Evolutionary conservation across 2,329 filamentous ascomycete species (phyloP).

Genomic region (Sarocladiaceae sp.): DNA sequence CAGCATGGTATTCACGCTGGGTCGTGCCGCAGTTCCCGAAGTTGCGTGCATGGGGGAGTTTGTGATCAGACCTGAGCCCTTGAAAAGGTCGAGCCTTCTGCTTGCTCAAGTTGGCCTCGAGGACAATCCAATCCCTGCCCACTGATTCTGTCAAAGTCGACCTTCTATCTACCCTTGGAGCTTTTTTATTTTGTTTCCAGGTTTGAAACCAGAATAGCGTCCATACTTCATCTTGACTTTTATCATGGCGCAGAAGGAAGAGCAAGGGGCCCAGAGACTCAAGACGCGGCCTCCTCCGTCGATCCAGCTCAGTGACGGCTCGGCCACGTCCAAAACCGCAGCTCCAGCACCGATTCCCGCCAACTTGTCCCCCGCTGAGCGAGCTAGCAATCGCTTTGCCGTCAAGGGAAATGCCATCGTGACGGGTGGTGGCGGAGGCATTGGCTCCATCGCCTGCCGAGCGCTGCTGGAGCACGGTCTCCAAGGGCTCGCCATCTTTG

Average conservation of each 20-base stretch:
- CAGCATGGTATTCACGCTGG: not conserved
- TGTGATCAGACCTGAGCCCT: not conserved
- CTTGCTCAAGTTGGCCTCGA: not conserved
- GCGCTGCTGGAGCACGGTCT: slow-evolving; percentile 65
- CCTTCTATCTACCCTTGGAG: too few relatives aligned
- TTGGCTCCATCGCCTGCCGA: slow-evolving; percentile 35
- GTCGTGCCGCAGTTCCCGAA: not conserved
- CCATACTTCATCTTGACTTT: not conserved
- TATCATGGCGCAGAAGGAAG: not conserved
- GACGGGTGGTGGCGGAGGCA: slow-evolving; percentile 49
- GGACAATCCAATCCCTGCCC: not conserved
- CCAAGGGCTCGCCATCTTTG: slow-evolving; percentile 52
- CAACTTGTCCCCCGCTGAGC: slow-evolving; percentile 10
- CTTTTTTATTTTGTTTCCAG: not conserved
- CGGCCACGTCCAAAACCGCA: not conserved
- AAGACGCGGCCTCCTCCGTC: not conserved
- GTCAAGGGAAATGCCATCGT: slow-evolving; percentile 23
- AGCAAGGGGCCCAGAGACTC: not conserved
- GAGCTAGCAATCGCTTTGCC: slow-evolving; percentile 21
- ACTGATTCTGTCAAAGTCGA: too few relatives aligned
- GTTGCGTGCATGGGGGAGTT: not conserved
- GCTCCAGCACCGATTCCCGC: not conserved
- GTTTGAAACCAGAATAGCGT: not conserved
- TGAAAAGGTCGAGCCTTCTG: not conserved
- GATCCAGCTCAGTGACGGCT: not conserved